Base-by-base conservation (phyloP, 345 rosid species). In the Diplotaxis tenuifolia region DNA sequence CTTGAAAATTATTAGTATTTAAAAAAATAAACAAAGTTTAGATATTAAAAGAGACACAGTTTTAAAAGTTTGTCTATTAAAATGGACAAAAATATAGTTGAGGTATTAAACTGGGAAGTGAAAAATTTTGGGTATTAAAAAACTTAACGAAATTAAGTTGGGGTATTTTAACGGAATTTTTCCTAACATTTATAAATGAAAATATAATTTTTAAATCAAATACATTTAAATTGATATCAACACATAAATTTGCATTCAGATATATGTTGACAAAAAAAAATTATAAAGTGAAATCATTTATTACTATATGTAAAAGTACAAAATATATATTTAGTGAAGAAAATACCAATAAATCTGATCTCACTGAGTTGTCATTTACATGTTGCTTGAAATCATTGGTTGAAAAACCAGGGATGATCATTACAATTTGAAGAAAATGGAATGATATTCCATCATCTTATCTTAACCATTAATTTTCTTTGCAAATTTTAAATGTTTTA, bases 391-490 rank as follows among this genome's bases (percentile, higher is more conserved):
- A 14, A 40, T 4, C 21, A 45, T 27, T 29, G 23, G 20, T 20
- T 65, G 9, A 56, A 56, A 56, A 56, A 55, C 47, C 16, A 36
- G 64, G 38, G 63, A 31, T 65, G 58, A 73, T 64, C 47, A 63
- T 63, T 38, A 54, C 12, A 53, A 38, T 53, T 4, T 12, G 64
- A 54, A 54, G 22, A 73, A 31, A 34, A 66, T 3, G 20, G 19
- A 47, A 65, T 65, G 71, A 66, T 66, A 65, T 71, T 66, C 60
- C 59, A 66, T 58, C 21, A 58, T 31, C 61, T 47, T 45, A 66
- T 74, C 67, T 53, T 21, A 16, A 47, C 50, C 8, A 18, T 7
- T 18, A 3, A 19, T 50, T 50, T 45, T 15, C 7, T 45, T 15
- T n/a, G 5, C 0, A 42, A 42, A 14, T 42, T 18, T 42, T 42